These are phyloP conservation scores for Trichoderma semiorbis DNA, from an alignment of 2,329 filamentous ascomycete genomes.

Conservation along the genomic window DNA sequence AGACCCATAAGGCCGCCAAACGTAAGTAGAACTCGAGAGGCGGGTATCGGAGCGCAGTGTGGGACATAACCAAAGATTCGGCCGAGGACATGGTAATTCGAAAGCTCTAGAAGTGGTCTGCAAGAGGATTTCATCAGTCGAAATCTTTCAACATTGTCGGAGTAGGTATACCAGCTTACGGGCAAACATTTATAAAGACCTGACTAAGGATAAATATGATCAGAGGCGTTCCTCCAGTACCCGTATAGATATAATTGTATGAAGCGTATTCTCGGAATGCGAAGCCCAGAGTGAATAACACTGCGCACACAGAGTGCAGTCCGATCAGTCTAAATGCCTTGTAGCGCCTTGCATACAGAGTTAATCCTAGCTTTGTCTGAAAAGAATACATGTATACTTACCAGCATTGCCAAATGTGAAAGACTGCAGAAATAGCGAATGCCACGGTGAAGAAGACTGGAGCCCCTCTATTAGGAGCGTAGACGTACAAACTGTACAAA, in stretches of 20 bases:
- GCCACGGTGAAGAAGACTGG: neutral
- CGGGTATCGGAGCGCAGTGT: neutral
- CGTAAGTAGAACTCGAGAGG: neutral
- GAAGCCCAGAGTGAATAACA: neutral
- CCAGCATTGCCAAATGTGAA: conserved; percentile 4
- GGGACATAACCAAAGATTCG: neutral
- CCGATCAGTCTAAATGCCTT: neutral
- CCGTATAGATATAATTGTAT: neutral
- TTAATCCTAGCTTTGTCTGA: neutral
- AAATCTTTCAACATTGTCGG: neutral
- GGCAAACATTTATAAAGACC: neutral
- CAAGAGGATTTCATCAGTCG: neutral
- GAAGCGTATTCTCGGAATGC: neutral
- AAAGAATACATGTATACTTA: neutral
- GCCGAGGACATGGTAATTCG: neutral
- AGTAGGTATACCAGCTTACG: neutral
- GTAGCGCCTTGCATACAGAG: neutral
- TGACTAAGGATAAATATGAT: neutral
- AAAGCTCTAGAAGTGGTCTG: neutral
- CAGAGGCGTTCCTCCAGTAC: neutral
- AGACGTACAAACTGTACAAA: neutral
- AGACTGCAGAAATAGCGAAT: neutral
- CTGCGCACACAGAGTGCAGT: neutral
- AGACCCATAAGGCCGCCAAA: neutral
- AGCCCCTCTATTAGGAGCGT: neutral